These are phyloP conservation scores for Phalaenopsis equestris DNA, from an alignment of 106 monocot species.

Conservation along the genomic window DNA sequence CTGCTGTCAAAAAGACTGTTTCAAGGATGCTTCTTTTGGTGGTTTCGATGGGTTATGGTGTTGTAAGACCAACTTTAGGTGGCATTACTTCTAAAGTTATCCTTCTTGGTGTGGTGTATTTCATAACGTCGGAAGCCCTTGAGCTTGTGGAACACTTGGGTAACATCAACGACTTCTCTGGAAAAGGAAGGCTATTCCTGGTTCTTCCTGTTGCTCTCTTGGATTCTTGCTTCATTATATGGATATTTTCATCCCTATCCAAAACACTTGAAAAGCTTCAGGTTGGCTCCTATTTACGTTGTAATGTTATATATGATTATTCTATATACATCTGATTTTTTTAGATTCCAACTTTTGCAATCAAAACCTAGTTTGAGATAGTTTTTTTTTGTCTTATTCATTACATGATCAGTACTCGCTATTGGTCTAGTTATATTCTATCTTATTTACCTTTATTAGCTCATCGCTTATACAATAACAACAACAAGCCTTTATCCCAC, in stretches of 20 bases:
- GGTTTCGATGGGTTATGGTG: slow-evolving; percentile 98
- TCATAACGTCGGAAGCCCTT: slow-evolving; percentile 87
- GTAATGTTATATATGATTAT: neutral
- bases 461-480: no score
- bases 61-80: slow-evolving; percentile 76
- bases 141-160: slow-evolving; percentile 98
- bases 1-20: slow-evolving; percentile 89
- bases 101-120: slow-evolving; percentile 82
- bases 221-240: slow-evolving; percentile 88
- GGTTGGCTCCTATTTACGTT: slow-evolving; percentile 34
- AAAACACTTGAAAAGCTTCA: slow-evolving; percentile 94
- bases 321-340: neutral
- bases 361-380: neutral
- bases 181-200: slow-evolving; percentile 82
- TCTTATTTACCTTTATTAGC: neutral
- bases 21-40: slow-evolving; percentile 90
- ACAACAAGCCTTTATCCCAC: no score
- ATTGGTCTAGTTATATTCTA: neutral
- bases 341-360: neutral
- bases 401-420: neutral
- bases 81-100: slow-evolving; percentile 66
- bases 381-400: neutral
- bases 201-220: slow-evolving; percentile 88
- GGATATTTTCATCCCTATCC: slow-evolving; percentile 97
- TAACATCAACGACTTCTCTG: slow-evolving; percentile 93